A percentile compares a stretch with the other conserved stretches of the same genome.
Conservation (phyloP, 2,329 filamentous ascomycete species). For the Monilinia vaccinii-corymbosi region DNA sequence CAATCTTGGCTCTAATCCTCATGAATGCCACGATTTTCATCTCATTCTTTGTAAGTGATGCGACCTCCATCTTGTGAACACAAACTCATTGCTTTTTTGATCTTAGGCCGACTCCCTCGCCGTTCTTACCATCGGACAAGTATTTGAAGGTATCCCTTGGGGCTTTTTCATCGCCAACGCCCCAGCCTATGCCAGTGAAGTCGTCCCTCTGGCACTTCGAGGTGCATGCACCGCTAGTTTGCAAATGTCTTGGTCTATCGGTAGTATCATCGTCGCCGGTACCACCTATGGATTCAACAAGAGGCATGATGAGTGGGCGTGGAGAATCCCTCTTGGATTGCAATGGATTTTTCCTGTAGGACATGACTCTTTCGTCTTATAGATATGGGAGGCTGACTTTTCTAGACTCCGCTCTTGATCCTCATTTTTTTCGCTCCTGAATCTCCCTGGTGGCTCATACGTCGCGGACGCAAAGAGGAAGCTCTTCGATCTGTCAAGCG, state of each 20-base stretch:
- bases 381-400: neutral
- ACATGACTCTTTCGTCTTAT: neutral
- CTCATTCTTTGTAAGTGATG: slow-evolving; percentile 36
- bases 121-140: slow-evolving; percentile 12
- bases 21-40: slow-evolving; percentile 39
- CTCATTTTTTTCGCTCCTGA: slow-evolving; percentile 40
- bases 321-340: slow-evolving; percentile 42
- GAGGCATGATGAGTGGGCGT: slow-evolving; percentile 29
- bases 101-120: slow-evolving; percentile 28
- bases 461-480: slow-evolving; percentile 35
- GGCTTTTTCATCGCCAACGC: slow-evolving; percentile 58
- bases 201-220: slow-evolving; percentile 48
- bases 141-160: slow-evolving; percentile 53
- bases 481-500: slow-evolving; percentile 31
- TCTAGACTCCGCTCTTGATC: slow-evolving; percentile 38
- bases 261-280: slow-evolving; percentile 49
- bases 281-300: slow-evolving; percentile 46
- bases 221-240: slow-evolving; percentile 52
- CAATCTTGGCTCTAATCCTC: slow-evolving; percentile 44
- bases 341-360: slow-evolving; percentile 41
- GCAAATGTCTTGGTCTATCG: slow-evolving; percentile 59
- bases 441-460: slow-evolving; percentile 41
- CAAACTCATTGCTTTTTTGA: neutral
- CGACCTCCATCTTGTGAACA: neutral
- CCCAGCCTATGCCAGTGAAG: slow-evolving; percentile 53